These are phyloP conservation scores for Neonothopanus nambi DNA, from an alignment of 1,284 basidiomycete genomes.

Conservation along the genomic window DNA sequence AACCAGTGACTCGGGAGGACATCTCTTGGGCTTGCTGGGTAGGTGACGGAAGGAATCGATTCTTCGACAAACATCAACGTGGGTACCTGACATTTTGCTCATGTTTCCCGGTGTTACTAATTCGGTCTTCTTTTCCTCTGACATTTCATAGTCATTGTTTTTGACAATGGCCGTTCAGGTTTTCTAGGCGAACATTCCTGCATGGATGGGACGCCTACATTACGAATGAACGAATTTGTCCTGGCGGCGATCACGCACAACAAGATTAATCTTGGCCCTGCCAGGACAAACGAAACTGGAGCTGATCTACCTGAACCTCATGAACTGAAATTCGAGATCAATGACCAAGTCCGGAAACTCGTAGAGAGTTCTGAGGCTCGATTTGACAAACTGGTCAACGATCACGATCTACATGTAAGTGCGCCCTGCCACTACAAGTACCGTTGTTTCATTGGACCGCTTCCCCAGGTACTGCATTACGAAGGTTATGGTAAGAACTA, in stretches of 20 bases:
- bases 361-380: constrained; percentile 58
- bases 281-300: constrained; percentile 41
- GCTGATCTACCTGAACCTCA: constrained; percentile 55
- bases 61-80: constrained; percentile 98
- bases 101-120: too few species aligned
- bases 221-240: constrained; percentile 94
- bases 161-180: constrained; percentile 90
- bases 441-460: not conserved
- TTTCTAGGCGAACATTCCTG: constrained; percentile 91
- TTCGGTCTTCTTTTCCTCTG: constrained; percentile 3
- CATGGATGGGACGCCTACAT: constrained; percentile 95
- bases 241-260: constrained; percentile 77
- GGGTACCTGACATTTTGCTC: constrained; percentile 30
- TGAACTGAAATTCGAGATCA: constrained; percentile 75
- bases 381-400: constrained; percentile 77
- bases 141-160: constrained; percentile 74
- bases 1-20: constrained; percentile 81
- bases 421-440: not conserved
- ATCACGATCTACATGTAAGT: constrained; percentile 81
- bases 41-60: constrained; percentile 90
- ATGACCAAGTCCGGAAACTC: constrained; percentile 56
- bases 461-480: constrained; percentile 74
- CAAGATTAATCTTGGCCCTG: constrained; percentile 72
- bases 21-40: constrained; percentile 88
- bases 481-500: constrained; percentile 88